Evolutionary conservation across 2,329 filamentous ascomycete genomes (phyloP), one percentile per base, ranked within the genome.

Genomic region (Diplodia corticola): DNA sequence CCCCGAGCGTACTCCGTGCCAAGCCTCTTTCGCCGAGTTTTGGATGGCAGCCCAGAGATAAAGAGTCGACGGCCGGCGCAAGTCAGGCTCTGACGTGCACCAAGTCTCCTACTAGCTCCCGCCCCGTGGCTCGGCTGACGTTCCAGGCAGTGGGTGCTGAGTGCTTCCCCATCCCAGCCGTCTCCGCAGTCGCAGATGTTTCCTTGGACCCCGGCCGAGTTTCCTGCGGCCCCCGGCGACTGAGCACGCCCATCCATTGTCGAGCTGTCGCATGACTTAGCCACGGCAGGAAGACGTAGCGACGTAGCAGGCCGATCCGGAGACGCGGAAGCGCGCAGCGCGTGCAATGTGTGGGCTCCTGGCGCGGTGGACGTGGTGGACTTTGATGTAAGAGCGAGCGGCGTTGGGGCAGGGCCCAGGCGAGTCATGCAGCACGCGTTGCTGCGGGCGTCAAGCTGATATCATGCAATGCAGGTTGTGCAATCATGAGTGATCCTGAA

Each of bases 401-500:
- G 28, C 28, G 40, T 35, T 54, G 28, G 57, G 17, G 37, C 33
- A 44, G 54, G 44, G 26, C 35, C 17, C 22, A 51, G 20, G 60
- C 60, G 60, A 63, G 60, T 63, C 60, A 63, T 63, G 60, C 49
- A 40, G 20, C 44, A 17, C 35, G 24, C 35, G 55, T 35, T 44
- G 33, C 26, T 40, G 40, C 20, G 50, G 61, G 35, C 50, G 61
- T 64, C 50, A 64, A 55, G 63, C 40, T 64, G 63, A 64, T 64
- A 64, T 64, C 63, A 64, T 48, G 51, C 48, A 64, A 40, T 46
- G 46, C 59, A 63, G 44, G 44, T 61, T 61, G 44, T 61, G 57
- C 57, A 61, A 61, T 61, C 44, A 30, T 33, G 24, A n/a, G n/a
- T n/a, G n/a, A n/a, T n/a, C n/a, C n/a, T n/a, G n/a, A n/a, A n/a